These are phyloP conservation scores for Xylariaceae sp. DNA, from an alignment of 2,329 filamentous ascomycete genomes.

Conservation along the genomic window DNA sequence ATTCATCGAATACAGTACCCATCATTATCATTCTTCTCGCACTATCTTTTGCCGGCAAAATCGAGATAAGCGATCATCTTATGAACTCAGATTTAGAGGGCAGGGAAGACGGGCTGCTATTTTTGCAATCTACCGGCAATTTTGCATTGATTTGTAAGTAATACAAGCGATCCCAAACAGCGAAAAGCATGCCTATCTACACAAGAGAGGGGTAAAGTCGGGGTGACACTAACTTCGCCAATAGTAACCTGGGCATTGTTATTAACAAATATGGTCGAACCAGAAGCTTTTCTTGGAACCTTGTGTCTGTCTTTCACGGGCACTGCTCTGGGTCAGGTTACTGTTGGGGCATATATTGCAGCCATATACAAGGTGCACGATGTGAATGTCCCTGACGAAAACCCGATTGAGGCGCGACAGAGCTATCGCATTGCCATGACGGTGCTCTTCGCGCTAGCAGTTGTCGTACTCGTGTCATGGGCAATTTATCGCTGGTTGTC, in stretches of 20 bases:
- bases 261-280: not conserved
- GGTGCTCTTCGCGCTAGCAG: not conserved
- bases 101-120: not conserved
- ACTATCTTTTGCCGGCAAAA: not conserved
- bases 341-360: not conserved
- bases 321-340: not conserved
- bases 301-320: not conserved
- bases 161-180: too few species aligned
- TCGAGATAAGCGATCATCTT: not conserved
- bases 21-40: not conserved
- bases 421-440: too few species aligned
- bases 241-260: not conserved
- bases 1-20: not conserved
- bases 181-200: too few species aligned
- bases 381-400: too few species aligned
- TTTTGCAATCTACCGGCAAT: not conserved
- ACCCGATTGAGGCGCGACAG: too few species aligned
- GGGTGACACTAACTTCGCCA: not conserved
- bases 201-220: too few species aligned
- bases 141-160: not conserved
- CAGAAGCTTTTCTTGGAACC: not conserved
- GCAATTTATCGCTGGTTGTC: not conserved
- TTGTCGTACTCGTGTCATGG: not conserved
- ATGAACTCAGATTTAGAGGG: not conserved
- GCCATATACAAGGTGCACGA: too few species aligned